A percentile compares a stretch with the other conserved stretches of the same genome.
phyloP scores from a whole-genome alignment of 1,139 yeast genomes.

The Sugiyamaella paludigena region DNA sequence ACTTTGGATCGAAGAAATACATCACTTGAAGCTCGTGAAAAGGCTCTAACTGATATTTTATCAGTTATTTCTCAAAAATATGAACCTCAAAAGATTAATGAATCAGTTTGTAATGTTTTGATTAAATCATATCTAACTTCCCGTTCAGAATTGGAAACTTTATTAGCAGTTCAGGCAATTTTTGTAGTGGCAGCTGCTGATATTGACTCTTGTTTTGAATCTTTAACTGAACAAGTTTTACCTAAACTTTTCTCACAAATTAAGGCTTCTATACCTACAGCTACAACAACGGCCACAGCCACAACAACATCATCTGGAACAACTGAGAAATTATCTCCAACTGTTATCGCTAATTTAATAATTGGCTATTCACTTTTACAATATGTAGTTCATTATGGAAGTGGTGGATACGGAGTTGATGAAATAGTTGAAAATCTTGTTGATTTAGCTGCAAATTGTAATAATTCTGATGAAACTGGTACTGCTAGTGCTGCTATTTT shows the following conservation, averaged over 20 bases:
- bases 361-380: constrained; percentile 35
- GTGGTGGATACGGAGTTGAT: constrained; percentile 39
- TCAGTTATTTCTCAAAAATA: constrained; percentile 33
- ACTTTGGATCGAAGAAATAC: constrained; percentile 33
- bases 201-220: constrained; percentile 31
- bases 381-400: constrained; percentile 34
- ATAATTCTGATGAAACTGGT: constrained; percentile 27
- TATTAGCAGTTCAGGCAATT: constrained; percentile 34
- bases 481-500: constrained; percentile 35
- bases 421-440: constrained; percentile 30
- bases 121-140: constrained; percentile 30
- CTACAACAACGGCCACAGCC: constrained; percentile 14
- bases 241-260: constrained; percentile 25
- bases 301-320: constrained; percentile 20
- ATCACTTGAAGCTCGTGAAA: constrained; percentile 36
- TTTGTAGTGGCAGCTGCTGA: constrained; percentile 31
- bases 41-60: constrained; percentile 33
- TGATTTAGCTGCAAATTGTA: constrained; percentile 34
- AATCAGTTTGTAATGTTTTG: constrained; percentile 18
- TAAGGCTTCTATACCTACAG: constrained; percentile 17
- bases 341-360: constrained; percentile 27
- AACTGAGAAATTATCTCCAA: constrained; percentile 13
- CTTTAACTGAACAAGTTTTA: constrained; percentile 21
- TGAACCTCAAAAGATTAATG: constrained; percentile 34
- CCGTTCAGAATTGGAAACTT: constrained; percentile 35